A percentile compares a stretch with the other conserved stretches of the same genome.
phyloP scores from a whole-genome alignment of 768 basidiomycete species.

The Boletales sp. region DNA sequence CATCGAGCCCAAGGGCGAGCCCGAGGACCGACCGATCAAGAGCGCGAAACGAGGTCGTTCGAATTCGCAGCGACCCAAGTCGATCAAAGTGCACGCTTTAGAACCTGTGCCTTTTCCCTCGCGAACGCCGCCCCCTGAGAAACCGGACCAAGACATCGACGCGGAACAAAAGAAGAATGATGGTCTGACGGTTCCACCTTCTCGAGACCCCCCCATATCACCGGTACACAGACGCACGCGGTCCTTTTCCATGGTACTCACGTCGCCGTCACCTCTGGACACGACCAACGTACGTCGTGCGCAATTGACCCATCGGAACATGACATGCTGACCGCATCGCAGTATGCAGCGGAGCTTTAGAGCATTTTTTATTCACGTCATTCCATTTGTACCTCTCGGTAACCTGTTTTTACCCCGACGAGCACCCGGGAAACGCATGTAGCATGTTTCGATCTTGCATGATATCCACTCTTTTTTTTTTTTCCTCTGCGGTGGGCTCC shows the following conservation, averaged over 20 bases:
- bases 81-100: not conserved
- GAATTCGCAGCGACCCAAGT: constrained; percentile 4
- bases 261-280: constrained; percentile 12
- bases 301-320: too few relatives aligned
- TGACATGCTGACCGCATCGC: constrained; percentile 1
- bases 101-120: not conserved
- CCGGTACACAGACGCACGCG: constrained; percentile 24
- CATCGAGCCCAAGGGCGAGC: constrained; percentile 10
- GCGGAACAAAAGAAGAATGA: not conserved
- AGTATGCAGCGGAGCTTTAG: constrained; percentile 28
- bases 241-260: constrained; percentile 25
- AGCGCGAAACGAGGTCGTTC: constrained; percentile 8
- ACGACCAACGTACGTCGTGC: constrained; percentile 13
- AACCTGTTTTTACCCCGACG: not conserved
- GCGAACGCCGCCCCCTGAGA: not conserved
- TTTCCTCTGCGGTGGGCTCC: not conserved
- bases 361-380: not conserved
- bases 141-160: not conserved
- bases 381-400: constrained; percentile 3
- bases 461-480: not conserved
- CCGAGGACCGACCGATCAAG: not conserved
- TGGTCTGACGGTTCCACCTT: not conserved
- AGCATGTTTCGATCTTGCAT: constrained; percentile 12
- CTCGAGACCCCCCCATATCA: constrained; percentile 5
- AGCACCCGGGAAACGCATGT: constrained; percentile 11